Percentiles rank a stretch among this genome's conserved stretches.
Evolutionary conservation across 192 early-diverging fungal genomes (phyloP).

Genomic region (Gaertneriomyces semiglobifer): DNA sequence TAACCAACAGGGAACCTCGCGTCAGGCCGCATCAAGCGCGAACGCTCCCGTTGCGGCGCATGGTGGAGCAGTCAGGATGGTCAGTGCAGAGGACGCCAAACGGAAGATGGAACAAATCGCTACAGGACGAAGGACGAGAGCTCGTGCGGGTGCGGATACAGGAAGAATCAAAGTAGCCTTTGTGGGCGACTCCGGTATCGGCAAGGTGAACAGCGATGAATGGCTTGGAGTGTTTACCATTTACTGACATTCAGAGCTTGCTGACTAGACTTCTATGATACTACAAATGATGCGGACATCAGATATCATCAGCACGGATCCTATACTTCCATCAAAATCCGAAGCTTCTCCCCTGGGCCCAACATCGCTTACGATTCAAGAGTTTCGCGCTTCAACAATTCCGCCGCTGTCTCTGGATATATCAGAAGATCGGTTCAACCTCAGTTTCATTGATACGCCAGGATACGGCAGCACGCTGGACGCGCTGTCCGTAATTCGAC

Average conservation of each 20-base stretch:
- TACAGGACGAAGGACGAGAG: slow-evolving; percentile 2
- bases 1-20: too few relatives aligned
- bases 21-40: neutral
- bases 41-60: neutral
- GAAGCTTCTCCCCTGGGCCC: neutral
- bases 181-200: slow-evolving; percentile 44
- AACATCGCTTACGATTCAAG: slow-evolving; percentile 9
- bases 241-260: neutral
- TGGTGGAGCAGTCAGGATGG: neutral
- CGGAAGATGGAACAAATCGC: neutral
- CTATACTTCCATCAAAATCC: slow-evolving; percentile 11
- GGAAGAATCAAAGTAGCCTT: slow-evolving; percentile 35
- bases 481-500: slow-evolving; percentile 34
- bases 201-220: slow-evolving; percentile 30
- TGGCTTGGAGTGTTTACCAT: neutral
- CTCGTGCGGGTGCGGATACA: slow-evolving; percentile 19
- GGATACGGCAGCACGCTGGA: slow-evolving; percentile 38
- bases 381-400: slow-evolving; percentile 19
- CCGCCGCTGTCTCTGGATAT: neutral
- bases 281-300: slow-evolving; percentile 19
- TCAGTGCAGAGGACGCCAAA: slow-evolving; percentile 9
- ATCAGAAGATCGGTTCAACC: slow-evolving; percentile 28
- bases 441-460: slow-evolving; percentile 44
- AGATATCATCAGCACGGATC: slow-evolving; percentile 24
- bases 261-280: slow-evolving; percentile 32